Conservation (phyloP, 2,329 filamentous ascomycete genomes). For the Talaromyces sp. region DNA sequence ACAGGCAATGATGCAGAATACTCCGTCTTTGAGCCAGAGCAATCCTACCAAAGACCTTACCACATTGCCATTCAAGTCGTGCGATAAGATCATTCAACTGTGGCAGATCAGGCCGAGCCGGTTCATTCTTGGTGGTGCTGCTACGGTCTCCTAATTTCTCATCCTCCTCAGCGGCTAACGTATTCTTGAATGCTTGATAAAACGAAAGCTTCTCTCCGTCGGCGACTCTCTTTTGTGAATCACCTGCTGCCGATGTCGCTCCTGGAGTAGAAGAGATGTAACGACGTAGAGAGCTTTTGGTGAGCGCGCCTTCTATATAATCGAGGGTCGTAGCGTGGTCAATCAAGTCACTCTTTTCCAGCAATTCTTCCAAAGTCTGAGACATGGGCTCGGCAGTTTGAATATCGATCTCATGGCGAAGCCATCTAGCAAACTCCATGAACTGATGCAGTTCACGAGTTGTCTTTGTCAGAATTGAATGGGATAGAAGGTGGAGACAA, state of each 20-base stretch:
- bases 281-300: constrained; percentile 58
- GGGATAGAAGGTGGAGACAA: constrained; percentile 67
- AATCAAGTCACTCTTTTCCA: constrained; percentile 70
- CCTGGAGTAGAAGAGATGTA: constrained; percentile 45
- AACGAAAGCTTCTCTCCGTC: constrained; percentile 25
- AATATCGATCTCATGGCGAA: constrained; percentile 75
- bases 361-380: constrained; percentile 61
- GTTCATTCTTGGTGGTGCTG: constrained; percentile 40
- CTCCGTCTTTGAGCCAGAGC: constrained; percentile 64
- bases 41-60: constrained; percentile 61
- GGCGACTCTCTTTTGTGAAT: constrained; percentile 32
- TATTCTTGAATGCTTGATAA: constrained; percentile 45
- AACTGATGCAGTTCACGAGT: constrained; percentile 77
- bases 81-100: constrained; percentile 60
- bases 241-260: constrained; percentile 22
- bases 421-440: constrained; percentile 72
- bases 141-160: constrained; percentile 24
- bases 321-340: constrained; percentile 67
- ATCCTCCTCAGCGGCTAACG: constrained; percentile 46
- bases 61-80: constrained; percentile 54
- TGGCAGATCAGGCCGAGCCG: constrained; percentile 50
- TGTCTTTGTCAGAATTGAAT: constrained; percentile 65
- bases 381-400: constrained; percentile 60
- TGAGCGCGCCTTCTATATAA: constrained; percentile 70
- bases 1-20: constrained; percentile 59